Percentiles rank a stretch among this genome's conserved stretches.
phyloP scores from a whole-genome alignment of 2,329 filamentous ascomycete species.

The Aspergillus sergii region DNA sequence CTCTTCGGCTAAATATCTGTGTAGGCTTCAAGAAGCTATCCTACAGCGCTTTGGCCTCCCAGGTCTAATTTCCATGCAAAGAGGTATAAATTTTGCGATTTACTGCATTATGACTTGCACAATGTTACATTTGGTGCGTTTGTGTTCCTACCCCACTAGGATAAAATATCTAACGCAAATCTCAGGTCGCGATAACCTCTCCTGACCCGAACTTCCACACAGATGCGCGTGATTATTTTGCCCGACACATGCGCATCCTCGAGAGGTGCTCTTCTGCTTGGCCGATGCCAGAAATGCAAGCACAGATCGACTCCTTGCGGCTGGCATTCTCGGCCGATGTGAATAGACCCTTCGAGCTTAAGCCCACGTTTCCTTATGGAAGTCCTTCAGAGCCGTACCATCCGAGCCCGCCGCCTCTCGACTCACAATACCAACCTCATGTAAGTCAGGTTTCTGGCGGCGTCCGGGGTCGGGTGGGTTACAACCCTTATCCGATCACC shows the following conservation, averaged over 20 bases:
- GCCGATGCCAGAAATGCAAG: constrained; percentile 87
- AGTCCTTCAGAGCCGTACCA: constrained; percentile 69
- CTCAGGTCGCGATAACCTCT: constrained; percentile 87
- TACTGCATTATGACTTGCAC: constrained; percentile 89
- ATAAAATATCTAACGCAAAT: not conserved
- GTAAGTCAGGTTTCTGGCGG: constrained; percentile 48
- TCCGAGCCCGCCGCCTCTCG: constrained; percentile 63
- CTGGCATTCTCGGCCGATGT: constrained; percentile 88
- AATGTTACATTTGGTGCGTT: constrained; percentile 84
- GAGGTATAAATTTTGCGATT: constrained; percentile 94
- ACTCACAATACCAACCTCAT: constrained; percentile 54
- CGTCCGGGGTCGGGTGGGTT: constrained; percentile 53
- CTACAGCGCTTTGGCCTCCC: constrained; percentile 74
- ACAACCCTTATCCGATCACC: constrained; percentile 69
- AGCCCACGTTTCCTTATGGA: constrained; percentile 82
- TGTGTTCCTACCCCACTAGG: constrained; percentile 1
- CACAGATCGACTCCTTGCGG: constrained; percentile 84
- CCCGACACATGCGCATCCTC: constrained; percentile 89
- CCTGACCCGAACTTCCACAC: constrained; percentile 85
- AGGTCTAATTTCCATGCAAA: constrained; percentile 86
- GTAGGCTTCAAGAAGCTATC: constrained; percentile 82
- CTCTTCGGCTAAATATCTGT: constrained; percentile 79
- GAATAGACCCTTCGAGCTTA: constrained; percentile 83
- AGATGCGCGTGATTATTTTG: constrained; percentile 86
- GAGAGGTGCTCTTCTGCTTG: constrained; percentile 81